Conservation (phyloP, 176 grass and related monocot genomes). For the barley (Hordeum vulgare) region DNA sequence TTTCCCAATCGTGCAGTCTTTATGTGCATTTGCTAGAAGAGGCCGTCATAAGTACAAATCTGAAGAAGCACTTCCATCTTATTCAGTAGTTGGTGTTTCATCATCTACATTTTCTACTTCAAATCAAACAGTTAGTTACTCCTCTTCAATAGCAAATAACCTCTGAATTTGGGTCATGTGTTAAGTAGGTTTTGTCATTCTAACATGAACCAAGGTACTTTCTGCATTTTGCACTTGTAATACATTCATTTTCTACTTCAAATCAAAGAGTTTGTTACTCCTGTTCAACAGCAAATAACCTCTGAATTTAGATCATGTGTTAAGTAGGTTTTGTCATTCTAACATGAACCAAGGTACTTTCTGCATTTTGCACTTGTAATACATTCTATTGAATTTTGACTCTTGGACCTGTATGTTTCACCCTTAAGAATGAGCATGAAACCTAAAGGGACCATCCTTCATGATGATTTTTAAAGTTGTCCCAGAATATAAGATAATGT, state of each 20-base stretch:
- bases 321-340: not conserved
- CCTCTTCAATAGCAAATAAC: slow-evolving; percentile 14
- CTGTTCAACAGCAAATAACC: slow-evolving; percentile 14
- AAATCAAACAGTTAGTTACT: slow-evolving; percentile 64
- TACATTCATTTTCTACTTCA: slow-evolving; percentile 20
- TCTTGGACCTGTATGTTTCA: not conserved
- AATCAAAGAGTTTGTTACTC: slow-evolving; percentile 63
- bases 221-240: not conserved
- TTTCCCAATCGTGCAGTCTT: slow-evolving; percentile 31
- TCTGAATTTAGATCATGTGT: not conserved
- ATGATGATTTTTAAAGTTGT: not conserved
- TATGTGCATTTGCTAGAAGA: slow-evolving; percentile 52
- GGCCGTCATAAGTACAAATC: slow-evolving; percentile 60
- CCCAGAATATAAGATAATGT: not conserved
- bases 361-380: not conserved
- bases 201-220: not conserved
- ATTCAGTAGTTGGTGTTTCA: slow-evolving; percentile 63
- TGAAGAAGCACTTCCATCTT: slow-evolving; percentile 58
- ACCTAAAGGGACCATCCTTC: not conserved
- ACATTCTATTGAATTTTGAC: not conserved
- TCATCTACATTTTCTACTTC: slow-evolving; percentile 60
- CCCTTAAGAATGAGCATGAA: not conserved
- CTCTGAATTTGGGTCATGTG: not conserved
- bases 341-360: not conserved
- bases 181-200: not conserved